Evolutionary conservation across 345 rosid species (phyloP).

Genomic region (Moringa oleifera): DNA sequence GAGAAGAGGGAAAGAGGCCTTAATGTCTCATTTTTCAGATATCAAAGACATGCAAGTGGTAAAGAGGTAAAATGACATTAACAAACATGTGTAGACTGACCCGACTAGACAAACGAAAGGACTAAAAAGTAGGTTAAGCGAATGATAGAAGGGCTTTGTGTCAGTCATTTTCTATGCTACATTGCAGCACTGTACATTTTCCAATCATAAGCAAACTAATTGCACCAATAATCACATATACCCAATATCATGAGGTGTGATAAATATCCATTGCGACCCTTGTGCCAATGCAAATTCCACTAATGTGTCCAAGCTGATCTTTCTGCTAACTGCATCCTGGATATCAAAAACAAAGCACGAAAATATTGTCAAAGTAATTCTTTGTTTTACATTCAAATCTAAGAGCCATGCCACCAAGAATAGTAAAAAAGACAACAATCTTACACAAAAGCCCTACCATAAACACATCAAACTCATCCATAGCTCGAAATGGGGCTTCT

Average conservation of each 20-base stretch:
- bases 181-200: neutral
- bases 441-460: conserved; percentile 48
- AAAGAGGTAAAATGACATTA: no score
- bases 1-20: no score
- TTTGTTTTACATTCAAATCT: neutral
- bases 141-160: neutral
- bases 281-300: conserved; percentile 80
- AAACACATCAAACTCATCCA: conserved; percentile 99
- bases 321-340: conserved; percentile 95
- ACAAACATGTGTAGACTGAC: neutral
- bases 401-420: neutral
- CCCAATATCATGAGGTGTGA: conserved; percentile 99
- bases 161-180: neutral
- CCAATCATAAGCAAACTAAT: neutral
- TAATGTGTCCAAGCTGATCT: conserved; percentile 83
- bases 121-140: neutral
- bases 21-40: no score
- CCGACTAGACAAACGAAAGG: no score
- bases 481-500: conserved; percentile 93
- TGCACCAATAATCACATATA: conserved; percentile 9
- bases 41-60: no score
- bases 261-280: conserved; percentile 95
- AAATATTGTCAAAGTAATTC: neutral
- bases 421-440: neutral
- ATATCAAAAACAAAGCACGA: conserved; percentile 11